Percentiles rank a stretch among this genome's conserved stretches.
phyloP scores from a whole-genome alignment of 2,329 filamentous ascomycete genomes.

The Trichoderma sp. region DNA sequence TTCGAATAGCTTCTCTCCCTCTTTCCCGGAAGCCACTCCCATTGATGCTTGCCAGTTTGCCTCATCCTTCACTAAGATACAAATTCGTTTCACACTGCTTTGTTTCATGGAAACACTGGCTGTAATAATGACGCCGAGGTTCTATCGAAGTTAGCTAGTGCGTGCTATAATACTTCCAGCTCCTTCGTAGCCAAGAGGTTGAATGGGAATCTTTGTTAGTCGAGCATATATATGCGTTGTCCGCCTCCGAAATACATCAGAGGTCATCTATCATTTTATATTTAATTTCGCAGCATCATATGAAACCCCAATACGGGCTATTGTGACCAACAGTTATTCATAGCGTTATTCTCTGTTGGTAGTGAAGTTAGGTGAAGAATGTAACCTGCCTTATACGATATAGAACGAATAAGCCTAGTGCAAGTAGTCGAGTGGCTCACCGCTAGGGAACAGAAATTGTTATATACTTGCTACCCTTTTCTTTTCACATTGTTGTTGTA shows the following conservation, averaged over 20 bases:
- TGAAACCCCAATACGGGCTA: background rate
- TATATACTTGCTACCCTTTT: no score
- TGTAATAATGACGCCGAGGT: background rate
- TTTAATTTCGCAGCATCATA: background rate
- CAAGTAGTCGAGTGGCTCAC: no score
- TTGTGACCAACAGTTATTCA: background rate
- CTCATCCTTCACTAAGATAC: no score
- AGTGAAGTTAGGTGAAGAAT: background rate
- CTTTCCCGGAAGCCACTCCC: background rate
- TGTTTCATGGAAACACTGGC: background rate
- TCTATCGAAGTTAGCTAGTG: background rate
- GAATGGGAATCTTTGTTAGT: background rate
- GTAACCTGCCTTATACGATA: background rate
- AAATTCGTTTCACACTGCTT: background rate
- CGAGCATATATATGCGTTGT: background rate
- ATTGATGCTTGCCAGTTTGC: background rate
- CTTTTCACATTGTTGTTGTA: no score
- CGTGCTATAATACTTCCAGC: background rate
- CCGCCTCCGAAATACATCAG: background rate
- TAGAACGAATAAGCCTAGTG: no score
- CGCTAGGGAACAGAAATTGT: no score
- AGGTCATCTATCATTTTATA: background rate
- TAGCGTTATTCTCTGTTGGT: background rate
- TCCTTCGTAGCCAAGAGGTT: background rate
- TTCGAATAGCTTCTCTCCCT: background rate